A percentile compares a stretch with the other conserved stretches of the same genome.
Conservation (phyloP, 2,329 filamentous ascomycete species). For the Xylariaceae sp. region DNA sequence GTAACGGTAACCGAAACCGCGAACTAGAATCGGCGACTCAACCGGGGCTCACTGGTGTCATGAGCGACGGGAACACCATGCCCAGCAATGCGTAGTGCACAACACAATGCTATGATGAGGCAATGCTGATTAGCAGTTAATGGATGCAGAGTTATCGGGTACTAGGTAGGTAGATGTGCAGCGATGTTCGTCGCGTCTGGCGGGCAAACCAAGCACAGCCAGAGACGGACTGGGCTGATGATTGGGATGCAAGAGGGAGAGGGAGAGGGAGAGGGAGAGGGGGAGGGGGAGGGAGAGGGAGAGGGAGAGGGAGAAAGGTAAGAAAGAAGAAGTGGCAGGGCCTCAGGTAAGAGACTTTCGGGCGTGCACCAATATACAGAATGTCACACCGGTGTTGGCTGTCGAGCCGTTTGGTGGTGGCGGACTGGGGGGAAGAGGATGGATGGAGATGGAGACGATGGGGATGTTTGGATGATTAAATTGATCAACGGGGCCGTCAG, state of each 20-base stretch:
- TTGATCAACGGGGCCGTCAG: slow-evolving; percentile 15
- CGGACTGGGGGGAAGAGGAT: slow-evolving; percentile 10
- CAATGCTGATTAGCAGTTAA: slow-evolving; percentile 3
- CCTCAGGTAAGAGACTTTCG: slow-evolving; percentile 4
- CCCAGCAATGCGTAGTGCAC: slow-evolving; percentile 14
- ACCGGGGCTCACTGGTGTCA: slow-evolving; percentile 29
- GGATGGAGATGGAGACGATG: slow-evolving; percentile 22
- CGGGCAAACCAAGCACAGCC: background rate
- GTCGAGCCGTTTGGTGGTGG: slow-evolving; percentile 16
- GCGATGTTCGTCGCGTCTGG: slow-evolving; percentile 7
- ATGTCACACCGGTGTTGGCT: slow-evolving; percentile 10
- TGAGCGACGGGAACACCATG: slow-evolving; percentile 26
- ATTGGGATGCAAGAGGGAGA: slow-evolving; percentile 9
- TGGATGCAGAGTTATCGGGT: slow-evolving; percentile 4
- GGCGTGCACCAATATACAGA: slow-evolving; percentile 5
- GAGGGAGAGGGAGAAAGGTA: slow-evolving; percentile 2
- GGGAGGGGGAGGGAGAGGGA: slow-evolving; percentile 6
- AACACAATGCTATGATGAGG: background rate
- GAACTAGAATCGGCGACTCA: slow-evolving; percentile 28
- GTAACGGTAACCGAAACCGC: slow-evolving; percentile 16
- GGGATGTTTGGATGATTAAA: slow-evolving; percentile 20
- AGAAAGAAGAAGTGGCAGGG: slow-evolving; percentile 2
- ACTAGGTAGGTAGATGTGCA: slow-evolving; percentile 4
- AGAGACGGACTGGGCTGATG: slow-evolving; percentile 3
- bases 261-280: background rate